These are phyloP conservation scores for Colletotrichum noveboracense DNA, from an alignment of 2,329 filamentous ascomycete species.

Conservation along the genomic window DNA sequence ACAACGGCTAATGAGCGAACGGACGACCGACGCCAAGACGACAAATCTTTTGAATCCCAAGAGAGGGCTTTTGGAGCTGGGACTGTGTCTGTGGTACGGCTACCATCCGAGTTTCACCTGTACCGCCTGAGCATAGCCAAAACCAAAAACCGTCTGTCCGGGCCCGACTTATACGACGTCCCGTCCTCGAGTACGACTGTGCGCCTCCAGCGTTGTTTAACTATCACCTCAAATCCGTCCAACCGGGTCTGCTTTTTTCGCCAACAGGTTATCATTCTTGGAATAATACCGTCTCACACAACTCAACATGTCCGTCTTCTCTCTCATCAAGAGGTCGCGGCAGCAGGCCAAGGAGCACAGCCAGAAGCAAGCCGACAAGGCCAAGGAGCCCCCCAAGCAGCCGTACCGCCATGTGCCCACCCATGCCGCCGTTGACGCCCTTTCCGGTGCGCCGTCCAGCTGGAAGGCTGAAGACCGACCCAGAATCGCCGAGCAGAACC, in stretches of 20 bases:
- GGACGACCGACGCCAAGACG: conserved; percentile 2
- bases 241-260: neutral
- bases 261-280: neutral
- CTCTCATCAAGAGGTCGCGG: conserved; percentile 55
- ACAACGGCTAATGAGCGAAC: conserved; percentile 8
- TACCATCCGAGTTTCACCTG: conserved; percentile 12
- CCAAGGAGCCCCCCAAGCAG: conserved; percentile 43
- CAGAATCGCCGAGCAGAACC: conserved; percentile 56
- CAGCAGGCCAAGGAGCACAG: conserved; percentile 62
- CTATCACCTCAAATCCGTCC: neutral
- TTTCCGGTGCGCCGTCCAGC: conserved; percentile 57
- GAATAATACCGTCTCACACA: neutral
- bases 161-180: conserved; percentile 13
- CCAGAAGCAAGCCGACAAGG: conserved; percentile 51
- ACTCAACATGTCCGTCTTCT: conserved; percentile 62
- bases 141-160: conserved; percentile 8
- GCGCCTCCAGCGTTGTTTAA: neutral
- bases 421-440: conserved; percentile 64
- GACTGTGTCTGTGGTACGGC: conserved; percentile 10
- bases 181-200: neutral
- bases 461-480: conserved; percentile 53
- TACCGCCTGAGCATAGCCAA: conserved; percentile 4
- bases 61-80: neutral
- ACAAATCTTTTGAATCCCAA: neutral
- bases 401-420: conserved; percentile 66